Evolutionary conservation across 2,329 filamentous ascomycete genomes (phyloP).

Genomic region (Fusarium sublunatum): DNA sequence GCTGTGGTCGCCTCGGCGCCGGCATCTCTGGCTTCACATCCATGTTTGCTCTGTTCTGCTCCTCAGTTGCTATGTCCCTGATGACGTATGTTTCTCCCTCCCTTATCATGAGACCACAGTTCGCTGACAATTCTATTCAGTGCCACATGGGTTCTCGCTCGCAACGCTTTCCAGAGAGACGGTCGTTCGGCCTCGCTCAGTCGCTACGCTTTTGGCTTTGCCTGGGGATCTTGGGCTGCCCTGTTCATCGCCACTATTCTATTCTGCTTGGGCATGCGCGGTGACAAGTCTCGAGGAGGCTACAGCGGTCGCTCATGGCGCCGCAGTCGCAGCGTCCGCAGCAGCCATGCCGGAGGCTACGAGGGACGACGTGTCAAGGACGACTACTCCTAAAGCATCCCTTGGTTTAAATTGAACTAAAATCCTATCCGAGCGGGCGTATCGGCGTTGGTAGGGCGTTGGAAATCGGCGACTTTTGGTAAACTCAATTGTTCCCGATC

Average conservation of each 20-base stretch:
- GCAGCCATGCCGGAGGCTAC: slow-evolving; percentile 50
- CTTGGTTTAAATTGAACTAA: slow-evolving; percentile 1
- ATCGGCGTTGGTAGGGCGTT: slow-evolving; percentile 1
- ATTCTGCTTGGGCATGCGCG: slow-evolving; percentile 72
- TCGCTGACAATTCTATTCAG: slow-evolving; percentile 46
- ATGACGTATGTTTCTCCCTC: slow-evolving; percentile 73
- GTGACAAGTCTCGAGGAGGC: slow-evolving; percentile 54
- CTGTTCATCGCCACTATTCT: slow-evolving; percentile 74
- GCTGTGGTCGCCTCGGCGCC: slow-evolving; percentile 76
- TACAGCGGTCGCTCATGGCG: slow-evolving; percentile 51
- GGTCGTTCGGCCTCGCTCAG: slow-evolving; percentile 71
- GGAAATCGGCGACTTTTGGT: background rate
- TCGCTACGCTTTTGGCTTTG: slow-evolving; percentile 77
- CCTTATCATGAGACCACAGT: background rate
- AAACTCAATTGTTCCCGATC: background rate
- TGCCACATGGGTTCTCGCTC: slow-evolving; percentile 74
- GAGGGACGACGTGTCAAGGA: slow-evolving; percentile 73
- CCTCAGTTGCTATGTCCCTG: slow-evolving; percentile 72
- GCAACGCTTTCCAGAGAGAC: slow-evolving; percentile 69
- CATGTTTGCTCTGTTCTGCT: slow-evolving; percentile 73
- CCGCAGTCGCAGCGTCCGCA: slow-evolving; percentile 51
- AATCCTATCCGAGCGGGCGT: background rate
- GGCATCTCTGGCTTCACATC: slow-evolving; percentile 71
- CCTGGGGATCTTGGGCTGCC: slow-evolving; percentile 76
- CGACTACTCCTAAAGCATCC: slow-evolving; percentile 66